These are phyloP conservation scores for Alternaria atra DNA, from an alignment of 2,329 filamentous ascomycete species.

Conservation along the genomic window DNA sequence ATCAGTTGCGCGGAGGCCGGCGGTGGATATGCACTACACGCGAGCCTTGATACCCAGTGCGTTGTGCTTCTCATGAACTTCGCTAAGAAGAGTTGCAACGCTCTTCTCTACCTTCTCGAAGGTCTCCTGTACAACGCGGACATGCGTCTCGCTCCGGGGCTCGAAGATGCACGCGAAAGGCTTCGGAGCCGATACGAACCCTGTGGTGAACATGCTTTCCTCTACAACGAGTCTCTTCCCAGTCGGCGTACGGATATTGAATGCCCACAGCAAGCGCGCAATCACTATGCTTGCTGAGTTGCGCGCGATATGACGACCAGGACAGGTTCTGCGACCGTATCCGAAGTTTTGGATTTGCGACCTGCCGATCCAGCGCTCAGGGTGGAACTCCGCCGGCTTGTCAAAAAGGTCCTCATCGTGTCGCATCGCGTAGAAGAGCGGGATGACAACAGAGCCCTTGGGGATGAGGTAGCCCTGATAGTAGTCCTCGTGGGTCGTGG, in stretches of 20 bases:
- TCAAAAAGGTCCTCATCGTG: slow-evolving; percentile 42
- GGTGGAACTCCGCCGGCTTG: slow-evolving; percentile 43
- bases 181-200: slow-evolving; percentile 32
- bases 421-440: slow-evolving; percentile 46
- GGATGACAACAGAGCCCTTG: slow-evolving; percentile 48
- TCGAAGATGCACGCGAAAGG: slow-evolving; percentile 33
- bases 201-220: slow-evolving; percentile 30
- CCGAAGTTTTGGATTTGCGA: slow-evolving; percentile 50
- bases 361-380: slow-evolving; percentile 46
- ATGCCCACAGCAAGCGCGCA: slow-evolving; percentile 57
- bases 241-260: slow-evolving; percentile 50
- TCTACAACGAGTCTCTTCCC: slow-evolving; percentile 25
- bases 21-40: too few relatives aligned
- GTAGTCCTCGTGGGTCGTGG: slow-evolving; percentile 55
- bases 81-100: too few relatives aligned
- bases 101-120: not conserved
- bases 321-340: slow-evolving; percentile 61
- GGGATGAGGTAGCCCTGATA: slow-evolving; percentile 61
- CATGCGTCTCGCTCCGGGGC: slow-evolving; percentile 28
- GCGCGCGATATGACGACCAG: slow-evolving; percentile 43
- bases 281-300: slow-evolving; percentile 26
- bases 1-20: too few relatives aligned
- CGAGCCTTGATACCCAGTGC: too few relatives aligned
- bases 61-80: too few relatives aligned
- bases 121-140: slow-evolving; percentile 25